Base-by-base conservation (phyloP, 2,329 filamentous ascomycete genomes). In the Colletotrichum limetticola region DNA sequence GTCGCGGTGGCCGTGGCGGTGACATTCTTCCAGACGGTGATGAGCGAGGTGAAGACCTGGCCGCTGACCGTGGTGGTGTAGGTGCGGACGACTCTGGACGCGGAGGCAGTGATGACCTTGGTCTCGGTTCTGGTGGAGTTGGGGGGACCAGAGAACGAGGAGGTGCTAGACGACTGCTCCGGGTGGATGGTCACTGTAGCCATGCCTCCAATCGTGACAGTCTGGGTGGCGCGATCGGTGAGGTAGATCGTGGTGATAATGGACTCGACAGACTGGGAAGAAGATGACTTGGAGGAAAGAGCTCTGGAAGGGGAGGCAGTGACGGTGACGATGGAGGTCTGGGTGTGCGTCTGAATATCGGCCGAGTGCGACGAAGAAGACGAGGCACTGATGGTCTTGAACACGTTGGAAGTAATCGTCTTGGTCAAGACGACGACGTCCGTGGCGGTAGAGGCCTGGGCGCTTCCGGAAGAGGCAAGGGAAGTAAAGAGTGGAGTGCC, bases 1-100 rank as follows among this genome's bases (percentile, higher is more conserved):
- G 37, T 42, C 6, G 70, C 74, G 2, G 76, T 77, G 65, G 68
- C 75, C 52, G 80, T 83, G n/a, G 78, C 80, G 69, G 80, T 81
- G 30, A 78, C 77, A 28, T 79, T 78, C 63, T 69, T 60, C 28
- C 57, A 32, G 35, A 71, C 68, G 19, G 55, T 64, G 30, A 64
- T 65, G 22, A 58, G 42, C 24, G 69, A 59, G 8, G 69, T 72
- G 30, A 59, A 30, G 32, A 60, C 32, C 37, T 77, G 70, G 24
- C 78, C 79, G 42, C 59, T 74, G n/a, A 70, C 12, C 4, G 74
- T 75, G 65, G 67, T 49, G 28, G 80, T 82, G 60, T 78, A 75
- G 42, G 82, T 83, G 66, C 24, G 60, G 64, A 58, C 42, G 58
- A 81, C 42, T 49, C 42, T 49, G 5, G 42, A 49, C 8, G 19